A percentile compares a stretch with the other conserved stretches of the same genome.
phyloP scores from a whole-genome alignment of 1,139 yeast genomes.

The Diutina scorzettiae region DNA sequence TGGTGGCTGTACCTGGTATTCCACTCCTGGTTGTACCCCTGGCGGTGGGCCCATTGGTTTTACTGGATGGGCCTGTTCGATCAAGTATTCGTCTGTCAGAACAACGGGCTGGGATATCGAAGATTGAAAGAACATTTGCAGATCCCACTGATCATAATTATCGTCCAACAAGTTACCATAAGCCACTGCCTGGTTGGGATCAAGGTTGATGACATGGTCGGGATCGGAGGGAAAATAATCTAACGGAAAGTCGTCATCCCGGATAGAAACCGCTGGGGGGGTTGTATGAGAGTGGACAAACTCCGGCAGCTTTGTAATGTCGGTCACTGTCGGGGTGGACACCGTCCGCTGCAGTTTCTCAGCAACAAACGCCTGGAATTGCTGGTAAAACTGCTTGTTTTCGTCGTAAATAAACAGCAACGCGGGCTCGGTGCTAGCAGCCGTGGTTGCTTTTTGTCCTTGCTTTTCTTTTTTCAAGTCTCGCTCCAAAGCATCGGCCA shows the following conservation, averaged over 20 bases:
- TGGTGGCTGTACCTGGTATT: not conserved
- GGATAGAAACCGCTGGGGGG: too few relatives aligned
- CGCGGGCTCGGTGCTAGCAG: conserved; percentile 50
- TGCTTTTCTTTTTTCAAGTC: conserved; percentile 70
- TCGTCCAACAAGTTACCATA: conserved; percentile 4
- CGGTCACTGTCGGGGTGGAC: not conserved
- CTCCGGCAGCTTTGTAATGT: too few relatives aligned
- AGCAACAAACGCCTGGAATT: conserved; percentile 23
- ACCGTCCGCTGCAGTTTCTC: not conserved
- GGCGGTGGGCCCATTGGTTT: not conserved
- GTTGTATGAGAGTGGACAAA: too few relatives aligned
- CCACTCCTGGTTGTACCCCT: not conserved
- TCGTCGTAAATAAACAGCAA: conserved; percentile 37
- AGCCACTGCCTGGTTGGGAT: conserved; percentile 18
- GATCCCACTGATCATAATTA: conserved; percentile 14
- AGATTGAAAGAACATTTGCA: conserved; percentile 14
- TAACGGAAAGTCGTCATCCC: conserved; percentile 42
- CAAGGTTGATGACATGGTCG: conserved; percentile 19
- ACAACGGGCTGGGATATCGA: conserved; percentile 13
- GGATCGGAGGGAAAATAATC: conserved; percentile 35
- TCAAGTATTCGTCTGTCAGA: conserved; percentile 31
- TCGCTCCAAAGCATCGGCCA: conserved; percentile 89
- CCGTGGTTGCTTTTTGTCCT: conserved; percentile 49
- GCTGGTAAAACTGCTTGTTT: conserved; percentile 34
- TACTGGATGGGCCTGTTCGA: conserved; percentile 37